Conservation (phyloP, 2,329 filamentous ascomycete species). For the Colletotrichum cuscutae region DNA sequence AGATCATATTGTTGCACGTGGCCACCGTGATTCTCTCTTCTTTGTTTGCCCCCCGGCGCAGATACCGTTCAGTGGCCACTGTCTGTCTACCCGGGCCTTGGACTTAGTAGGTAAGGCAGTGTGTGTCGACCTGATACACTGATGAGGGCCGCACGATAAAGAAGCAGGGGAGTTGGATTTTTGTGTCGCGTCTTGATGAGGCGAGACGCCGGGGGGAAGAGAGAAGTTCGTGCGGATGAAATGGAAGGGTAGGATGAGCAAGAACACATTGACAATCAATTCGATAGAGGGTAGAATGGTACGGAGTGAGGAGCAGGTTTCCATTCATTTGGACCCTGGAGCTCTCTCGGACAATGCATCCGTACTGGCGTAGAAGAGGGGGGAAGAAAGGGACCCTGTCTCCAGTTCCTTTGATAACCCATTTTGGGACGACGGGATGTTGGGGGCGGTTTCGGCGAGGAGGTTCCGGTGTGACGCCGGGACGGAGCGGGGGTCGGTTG, state of each 20-base stretch:
- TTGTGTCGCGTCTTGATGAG: background rate
- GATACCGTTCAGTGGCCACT: background rate
- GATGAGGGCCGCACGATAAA: background rate
- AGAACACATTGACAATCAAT: background rate
- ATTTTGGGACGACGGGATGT: background rate
- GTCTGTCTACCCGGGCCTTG: too few species aligned
- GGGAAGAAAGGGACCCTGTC: background rate
- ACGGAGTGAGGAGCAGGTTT: background rate
- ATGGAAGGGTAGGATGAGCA: background rate
- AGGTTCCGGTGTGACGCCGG: background rate
- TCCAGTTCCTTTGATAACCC: background rate
- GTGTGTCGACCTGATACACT: background rate
- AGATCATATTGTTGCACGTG: background rate
- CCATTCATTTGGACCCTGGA: background rate
- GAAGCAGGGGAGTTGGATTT: background rate
- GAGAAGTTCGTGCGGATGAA: background rate
- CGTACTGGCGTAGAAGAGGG: background rate
- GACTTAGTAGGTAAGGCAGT: too few species aligned
- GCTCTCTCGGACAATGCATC: background rate
- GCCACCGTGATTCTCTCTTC: background rate
- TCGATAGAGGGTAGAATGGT: background rate
- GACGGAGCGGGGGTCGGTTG: conserved; percentile 1
- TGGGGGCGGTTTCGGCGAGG: conserved; percentile 14
- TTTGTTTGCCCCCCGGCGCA: background rate
- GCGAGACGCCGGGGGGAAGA: too few species aligned